These are phyloP conservation scores for Plicaturopsis crispa DNA, from an alignment of 768 basidiomycete species.

Conservation along the genomic window DNA sequence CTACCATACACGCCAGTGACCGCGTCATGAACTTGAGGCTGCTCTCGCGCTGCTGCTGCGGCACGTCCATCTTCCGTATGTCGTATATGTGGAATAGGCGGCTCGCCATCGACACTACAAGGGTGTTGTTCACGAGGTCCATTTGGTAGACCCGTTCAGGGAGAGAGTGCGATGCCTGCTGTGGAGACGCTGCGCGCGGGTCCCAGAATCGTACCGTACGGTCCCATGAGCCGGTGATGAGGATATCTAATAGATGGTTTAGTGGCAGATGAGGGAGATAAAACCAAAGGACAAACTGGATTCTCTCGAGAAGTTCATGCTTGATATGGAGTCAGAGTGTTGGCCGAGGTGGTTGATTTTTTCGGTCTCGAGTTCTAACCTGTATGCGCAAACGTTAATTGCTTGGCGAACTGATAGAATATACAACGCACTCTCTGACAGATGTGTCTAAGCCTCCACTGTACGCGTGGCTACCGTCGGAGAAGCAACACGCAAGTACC, in stretches of 20 bases:
- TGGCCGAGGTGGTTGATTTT: slow-evolving; percentile 69
- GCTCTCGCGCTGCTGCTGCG: slow-evolving; percentile 80
- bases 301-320: slow-evolving; percentile 62
- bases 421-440: slow-evolving; percentile 64
- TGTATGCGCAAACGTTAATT: slow-evolving; percentile 19
- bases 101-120: slow-evolving; percentile 92
- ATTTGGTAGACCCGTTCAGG: slow-evolving; percentile 85
- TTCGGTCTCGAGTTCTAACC: slow-evolving; percentile 72
- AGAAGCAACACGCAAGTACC: slow-evolving; percentile 76
- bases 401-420: background rate
- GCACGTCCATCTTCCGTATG: slow-evolving; percentile 66
- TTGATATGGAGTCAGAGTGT: slow-evolving; percentile 75
- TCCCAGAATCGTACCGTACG: slow-evolving; percentile 86
- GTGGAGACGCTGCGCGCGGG: slow-evolving; percentile 49
- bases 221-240: slow-evolving; percentile 93
- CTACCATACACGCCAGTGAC: slow-evolving; percentile 85
- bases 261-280: background rate
- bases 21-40: slow-evolving; percentile 94
- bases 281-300: slow-evolving; percentile 39
- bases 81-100: slow-evolving; percentile 88
- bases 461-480: slow-evolving; percentile 58
- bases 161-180: slow-evolving; percentile 54
- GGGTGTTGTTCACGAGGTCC: slow-evolving; percentile 67
- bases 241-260: slow-evolving; percentile 35
- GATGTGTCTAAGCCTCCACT: slow-evolving; percentile 85